phyloP scores from a whole-genome alignment of 768 basidiomycete species.

The Kwoniella pini region DNA sequence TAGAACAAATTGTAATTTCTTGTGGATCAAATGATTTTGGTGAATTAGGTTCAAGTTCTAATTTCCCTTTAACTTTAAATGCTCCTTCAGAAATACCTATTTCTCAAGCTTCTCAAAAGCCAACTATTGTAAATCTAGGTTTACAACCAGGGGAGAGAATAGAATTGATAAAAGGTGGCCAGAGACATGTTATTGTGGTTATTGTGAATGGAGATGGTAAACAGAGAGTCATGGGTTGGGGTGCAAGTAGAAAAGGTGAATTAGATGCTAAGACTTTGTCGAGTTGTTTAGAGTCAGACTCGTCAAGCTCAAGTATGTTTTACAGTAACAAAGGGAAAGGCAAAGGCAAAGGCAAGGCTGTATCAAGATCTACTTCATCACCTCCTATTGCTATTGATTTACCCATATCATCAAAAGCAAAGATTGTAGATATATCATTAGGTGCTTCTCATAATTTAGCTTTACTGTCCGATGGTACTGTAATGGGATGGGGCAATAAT shows the following conservation, averaged over 20 bases:
- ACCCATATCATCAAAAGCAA: conserved; percentile 57
- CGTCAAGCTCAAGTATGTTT: too few relatives aligned
- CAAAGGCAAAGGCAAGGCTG: conserved; percentile 33
- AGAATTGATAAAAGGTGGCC: conserved; percentile 64
- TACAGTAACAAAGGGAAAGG: conserved; percentile 3
- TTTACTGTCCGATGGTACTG: conserved; percentile 58
- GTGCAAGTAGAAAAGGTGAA: conserved; percentile 79
- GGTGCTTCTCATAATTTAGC: conserved; percentile 64
- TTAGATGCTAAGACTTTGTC: conserved; percentile 59
- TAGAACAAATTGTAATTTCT: conserved; percentile 61
- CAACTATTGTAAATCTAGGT: conserved; percentile 37
- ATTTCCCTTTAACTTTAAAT: not conserved
- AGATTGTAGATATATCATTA: conserved; percentile 53
- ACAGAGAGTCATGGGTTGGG: conserved; percentile 70
- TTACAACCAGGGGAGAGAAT: conserved; percentile 51
- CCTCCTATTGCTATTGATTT: conserved; percentile 56
- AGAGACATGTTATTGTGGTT: conserved; percentile 68
- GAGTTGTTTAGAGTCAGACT: not conserved
- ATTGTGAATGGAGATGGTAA: conserved; percentile 32
- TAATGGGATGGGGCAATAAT: conserved; percentile 68
- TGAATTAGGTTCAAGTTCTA: conserved; percentile 61
- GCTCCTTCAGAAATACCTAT: conserved; percentile 9
- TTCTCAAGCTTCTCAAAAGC: conserved; percentile 18
- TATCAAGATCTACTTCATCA: conserved; percentile 14
- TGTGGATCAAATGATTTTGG: conserved; percentile 87